Evolutionary conservation across 176 grass and related monocot genomes (phyloP).

Genomic region (Zoysia pacifica): DNA sequence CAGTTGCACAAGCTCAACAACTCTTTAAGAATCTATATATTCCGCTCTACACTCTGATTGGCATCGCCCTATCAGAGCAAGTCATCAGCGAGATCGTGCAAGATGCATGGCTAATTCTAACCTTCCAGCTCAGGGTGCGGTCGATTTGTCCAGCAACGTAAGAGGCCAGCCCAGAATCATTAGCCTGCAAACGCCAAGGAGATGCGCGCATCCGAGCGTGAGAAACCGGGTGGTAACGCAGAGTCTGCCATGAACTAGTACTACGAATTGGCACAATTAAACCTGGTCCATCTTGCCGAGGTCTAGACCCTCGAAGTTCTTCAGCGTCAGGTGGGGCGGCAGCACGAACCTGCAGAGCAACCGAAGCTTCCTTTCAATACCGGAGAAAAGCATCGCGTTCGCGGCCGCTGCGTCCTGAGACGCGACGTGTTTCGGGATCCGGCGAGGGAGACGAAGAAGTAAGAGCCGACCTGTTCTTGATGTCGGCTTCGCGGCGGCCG

Average conservation of each 20-base stretch:
- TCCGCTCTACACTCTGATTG: background rate
- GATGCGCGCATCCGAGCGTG: background rate
- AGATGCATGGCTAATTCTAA: slow-evolving; percentile 8
- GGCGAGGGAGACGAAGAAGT: background rate
- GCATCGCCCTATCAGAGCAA: background rate
- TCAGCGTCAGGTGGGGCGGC: slow-evolving; percentile 70
- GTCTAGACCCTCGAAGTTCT: slow-evolving; percentile 82
- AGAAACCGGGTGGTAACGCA: background rate
- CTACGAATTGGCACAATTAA: background rate
- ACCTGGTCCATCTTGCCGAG: slow-evolving; percentile 85
- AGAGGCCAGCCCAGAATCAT: slow-evolving; percentile 78
- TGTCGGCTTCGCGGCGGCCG: slow-evolving; percentile 82
- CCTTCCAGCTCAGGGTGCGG: slow-evolving; percentile 87
- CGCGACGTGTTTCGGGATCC: background rate
- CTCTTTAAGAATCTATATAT: background rate
- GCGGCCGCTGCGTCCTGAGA: background rate
- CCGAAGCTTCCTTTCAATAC: background rate
- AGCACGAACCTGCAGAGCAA: slow-evolving; percentile 59
- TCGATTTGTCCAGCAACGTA: slow-evolving; percentile 88
- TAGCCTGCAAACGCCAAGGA: slow-evolving; percentile 46
- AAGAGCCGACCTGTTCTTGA: slow-evolving; percentile 70
- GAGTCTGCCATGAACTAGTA: background rate
- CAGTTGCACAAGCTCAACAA: slow-evolving; percentile 2
- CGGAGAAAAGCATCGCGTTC: background rate
- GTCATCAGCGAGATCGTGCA: background rate